phyloP scores from a whole-genome alignment of 495 filamentous ascomycete species.

The Antarctomyces pellizariae region DNA sequence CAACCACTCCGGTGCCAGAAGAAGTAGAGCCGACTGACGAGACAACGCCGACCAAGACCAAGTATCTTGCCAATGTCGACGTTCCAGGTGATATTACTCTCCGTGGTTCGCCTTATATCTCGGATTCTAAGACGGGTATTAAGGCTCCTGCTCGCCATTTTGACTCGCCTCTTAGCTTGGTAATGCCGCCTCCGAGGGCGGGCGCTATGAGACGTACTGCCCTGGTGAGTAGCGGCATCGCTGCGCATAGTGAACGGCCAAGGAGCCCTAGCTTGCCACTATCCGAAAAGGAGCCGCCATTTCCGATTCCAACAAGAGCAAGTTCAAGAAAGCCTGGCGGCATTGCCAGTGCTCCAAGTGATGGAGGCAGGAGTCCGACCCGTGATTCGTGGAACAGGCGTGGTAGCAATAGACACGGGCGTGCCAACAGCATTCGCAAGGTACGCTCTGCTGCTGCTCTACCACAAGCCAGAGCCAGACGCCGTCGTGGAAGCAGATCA shows the following conservation, averaged over 20 bases:
- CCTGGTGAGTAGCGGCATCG: conserved; percentile 55
- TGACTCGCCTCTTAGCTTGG: conserved; percentile 11
- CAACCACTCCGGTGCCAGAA: conserved; percentile 10
- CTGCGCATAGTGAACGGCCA: conserved; percentile 40
- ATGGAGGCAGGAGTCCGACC: conserved; percentile 64
- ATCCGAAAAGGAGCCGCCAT: conserved; percentile 40
- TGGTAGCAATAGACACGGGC: conserved; percentile 19
- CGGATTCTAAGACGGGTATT: no score
- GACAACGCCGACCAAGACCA: conserved; percentile 6
- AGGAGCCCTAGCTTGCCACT: conserved; percentile 56
- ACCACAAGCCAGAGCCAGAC: conserved; percentile 22
- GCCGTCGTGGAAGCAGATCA: conserved; percentile 33
- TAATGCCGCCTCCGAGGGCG: conserved; percentile 10
- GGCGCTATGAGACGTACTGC: conserved; percentile 33
- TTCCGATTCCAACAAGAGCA: conserved; percentile 72
- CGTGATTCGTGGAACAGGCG: conserved; percentile 21
- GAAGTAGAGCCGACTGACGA: conserved; percentile 7
- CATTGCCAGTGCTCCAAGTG: conserved; percentile 39
- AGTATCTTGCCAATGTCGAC: no score
- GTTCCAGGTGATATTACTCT: no score
- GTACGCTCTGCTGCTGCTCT: conserved; percentile 59
- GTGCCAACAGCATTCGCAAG: conserved; percentile 44
- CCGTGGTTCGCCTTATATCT: no score
- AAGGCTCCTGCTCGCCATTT: conserved; percentile 9
- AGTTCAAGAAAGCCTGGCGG: conserved; percentile 61